Percentiles rank a stretch among this genome's conserved stretches.
Evolutionary conservation across 768 basidiomycete genomes (phyloP).

Genomic region (Coprinopsis cinerea): DNA sequence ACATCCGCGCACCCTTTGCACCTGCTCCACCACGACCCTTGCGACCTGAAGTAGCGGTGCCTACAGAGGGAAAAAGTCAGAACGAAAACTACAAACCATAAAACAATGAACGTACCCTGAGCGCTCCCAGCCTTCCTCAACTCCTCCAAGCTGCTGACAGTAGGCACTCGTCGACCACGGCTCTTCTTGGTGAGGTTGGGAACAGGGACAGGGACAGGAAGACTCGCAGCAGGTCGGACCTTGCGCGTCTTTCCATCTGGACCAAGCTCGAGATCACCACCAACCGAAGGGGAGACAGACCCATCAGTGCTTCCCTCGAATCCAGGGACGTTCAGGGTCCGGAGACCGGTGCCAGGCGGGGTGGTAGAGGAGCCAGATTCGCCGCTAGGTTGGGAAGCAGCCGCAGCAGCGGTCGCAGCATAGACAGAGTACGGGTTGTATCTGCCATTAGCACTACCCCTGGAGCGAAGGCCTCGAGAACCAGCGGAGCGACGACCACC

Average conservation of each 20-base stretch:
- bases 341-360: conserved; percentile 5
- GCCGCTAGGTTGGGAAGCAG: not conserved
- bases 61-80: conserved; percentile 7
- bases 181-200: conserved; percentile 69
- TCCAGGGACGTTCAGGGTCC: conserved; percentile 11
- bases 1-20: conserved; percentile 40
- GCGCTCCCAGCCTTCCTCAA: conserved; percentile 24
- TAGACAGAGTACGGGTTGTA: conserved; percentile 5
- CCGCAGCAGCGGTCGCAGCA: conserved; percentile 1
- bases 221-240: conserved; percentile 24
- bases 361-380: conserved; percentile 6
- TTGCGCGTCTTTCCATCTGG: conserved; percentile 19
- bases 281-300: not conserved
- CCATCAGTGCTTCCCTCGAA: conserved; percentile 1
- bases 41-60: conserved; percentile 12
- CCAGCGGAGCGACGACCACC: conserved; percentile 3
- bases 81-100: not conserved
- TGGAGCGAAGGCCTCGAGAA: conserved; percentile 21
- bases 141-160: conserved; percentile 34
- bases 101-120: not conserved
- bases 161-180: conserved; percentile 62
- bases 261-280: conserved; percentile 17
- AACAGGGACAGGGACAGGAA: conserved; percentile 56
- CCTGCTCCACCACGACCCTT: conserved; percentile 23
- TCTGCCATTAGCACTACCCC: not conserved